Conservation (phyloP, 352 stramenopile species). For the Phytophthora nicotianae region DNA sequence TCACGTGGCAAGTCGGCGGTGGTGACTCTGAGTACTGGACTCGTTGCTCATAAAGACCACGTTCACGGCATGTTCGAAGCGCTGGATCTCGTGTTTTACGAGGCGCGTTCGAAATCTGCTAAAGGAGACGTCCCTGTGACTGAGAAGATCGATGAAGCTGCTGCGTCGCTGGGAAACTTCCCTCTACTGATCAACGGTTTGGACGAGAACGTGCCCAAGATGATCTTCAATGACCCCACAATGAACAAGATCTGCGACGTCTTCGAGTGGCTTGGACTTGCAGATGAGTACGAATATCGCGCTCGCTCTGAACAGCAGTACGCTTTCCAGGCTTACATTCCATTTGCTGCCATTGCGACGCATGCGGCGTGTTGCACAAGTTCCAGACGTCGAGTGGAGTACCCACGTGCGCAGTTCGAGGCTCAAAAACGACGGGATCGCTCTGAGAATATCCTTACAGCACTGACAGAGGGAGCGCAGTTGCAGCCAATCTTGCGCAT, state of each 20-base stretch:
- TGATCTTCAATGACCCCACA: conserved; percentile 91
- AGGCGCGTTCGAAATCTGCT: conserved; percentile 55
- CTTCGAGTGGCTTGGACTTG: conserved; percentile 86
- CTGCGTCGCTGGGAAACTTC: conserved; percentile 78
- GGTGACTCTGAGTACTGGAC: conserved; percentile 36
- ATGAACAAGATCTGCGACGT: conserved; percentile 83
- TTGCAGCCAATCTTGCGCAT: conserved; percentile 65
- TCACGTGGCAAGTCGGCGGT: conserved; percentile 20
- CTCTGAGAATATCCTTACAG: conserved; percentile 66
- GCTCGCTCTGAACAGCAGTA: conserved; percentile 77
- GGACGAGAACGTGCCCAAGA: conserved; percentile 89
- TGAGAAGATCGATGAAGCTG: conserved; percentile 71
- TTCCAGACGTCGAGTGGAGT: conserved; percentile 72
- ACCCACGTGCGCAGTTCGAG: conserved; percentile 69
- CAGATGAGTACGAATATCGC: conserved; percentile 72
- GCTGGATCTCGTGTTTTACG: conserved; percentile 79
- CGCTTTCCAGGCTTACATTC: conserved; percentile 65
- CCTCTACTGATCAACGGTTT: conserved; percentile 82
- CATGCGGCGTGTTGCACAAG: conserved; percentile 77
- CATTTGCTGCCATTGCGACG: conserved; percentile 73
- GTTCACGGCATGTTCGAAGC: conserved; percentile 66
- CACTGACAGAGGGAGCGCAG: conserved; percentile 66
- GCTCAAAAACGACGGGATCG: conserved; percentile 62
- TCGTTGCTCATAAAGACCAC: conserved; percentile 69
- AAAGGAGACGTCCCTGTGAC: conserved; percentile 36